phyloP scores from a whole-genome alignment of 202 grass and related monocot species.

The Digitaria exilis region DNA sequence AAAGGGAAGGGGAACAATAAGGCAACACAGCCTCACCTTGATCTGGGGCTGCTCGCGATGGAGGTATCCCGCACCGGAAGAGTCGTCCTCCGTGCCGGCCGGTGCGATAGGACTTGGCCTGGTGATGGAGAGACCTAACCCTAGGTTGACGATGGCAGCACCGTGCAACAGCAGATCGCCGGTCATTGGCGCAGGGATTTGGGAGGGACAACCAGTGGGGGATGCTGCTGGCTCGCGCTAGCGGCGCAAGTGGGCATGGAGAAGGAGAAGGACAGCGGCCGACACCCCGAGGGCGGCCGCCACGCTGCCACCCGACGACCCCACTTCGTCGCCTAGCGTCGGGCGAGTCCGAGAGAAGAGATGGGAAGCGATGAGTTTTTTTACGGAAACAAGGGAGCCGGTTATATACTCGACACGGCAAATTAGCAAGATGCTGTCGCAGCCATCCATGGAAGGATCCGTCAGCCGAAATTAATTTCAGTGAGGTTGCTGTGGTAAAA shows the following conservation, averaged over 20 bases:
- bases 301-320: not conserved
- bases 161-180: not conserved
- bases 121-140: not conserved
- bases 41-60: too few relatives aligned
- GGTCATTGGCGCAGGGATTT: not conserved
- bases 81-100: not conserved
- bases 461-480: not conserved
- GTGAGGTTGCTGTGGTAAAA: not conserved
- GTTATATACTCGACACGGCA: not conserved
- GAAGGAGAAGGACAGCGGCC: not conserved
- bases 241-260: not conserved
- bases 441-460: not conserved
- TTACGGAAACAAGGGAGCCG: too few relatives aligned
- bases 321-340: not conserved
- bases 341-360: not conserved
- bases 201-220: not conserved
- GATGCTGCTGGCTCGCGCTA: not conserved
- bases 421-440: not conserved
- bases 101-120: constrained; percentile 1
- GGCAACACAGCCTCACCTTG: not conserved
- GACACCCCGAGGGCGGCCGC: too few relatives aligned
- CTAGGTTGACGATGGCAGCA: not conserved
- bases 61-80: not conserved
- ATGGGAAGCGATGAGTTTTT: not conserved
- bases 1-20: constrained; percentile 6